phyloP scores from a whole-genome alignment of 306 rosid species.

The Rosa rugosa region DNA sequence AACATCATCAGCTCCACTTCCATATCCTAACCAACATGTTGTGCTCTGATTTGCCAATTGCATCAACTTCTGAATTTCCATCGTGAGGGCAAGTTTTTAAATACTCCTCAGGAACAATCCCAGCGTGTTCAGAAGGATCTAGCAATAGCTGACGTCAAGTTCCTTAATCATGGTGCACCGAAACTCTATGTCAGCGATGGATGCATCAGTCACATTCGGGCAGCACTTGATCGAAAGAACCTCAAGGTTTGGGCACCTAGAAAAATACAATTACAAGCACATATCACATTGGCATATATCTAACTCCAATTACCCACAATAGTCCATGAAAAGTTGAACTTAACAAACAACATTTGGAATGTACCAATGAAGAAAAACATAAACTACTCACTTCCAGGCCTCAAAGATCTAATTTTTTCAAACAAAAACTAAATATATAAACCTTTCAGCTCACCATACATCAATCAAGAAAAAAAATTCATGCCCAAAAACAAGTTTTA shows the following conservation, averaged over 20 bases:
- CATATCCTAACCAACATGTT: no score
- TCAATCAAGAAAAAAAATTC: background rate
- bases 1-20: no score
- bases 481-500: background rate
- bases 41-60: slow-evolving; percentile 34
- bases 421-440: background rate
- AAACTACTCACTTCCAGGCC: background rate
- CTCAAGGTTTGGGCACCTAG: slow-evolving; percentile 74
- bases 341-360: background rate
- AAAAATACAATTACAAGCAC: slow-evolving; percentile 1
- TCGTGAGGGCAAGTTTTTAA: slow-evolving; percentile 83
- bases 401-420: background rate
- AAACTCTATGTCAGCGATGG: slow-evolving; percentile 51
- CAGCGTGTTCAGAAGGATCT: slow-evolving; percentile 50
- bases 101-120: slow-evolving; percentile 58
- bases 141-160: slow-evolving; percentile 66
- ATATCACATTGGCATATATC: background rate
- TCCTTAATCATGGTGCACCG: slow-evolving; percentile 50
- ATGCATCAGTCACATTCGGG: slow-evolving; percentile 66
- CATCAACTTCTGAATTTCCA: slow-evolving; percentile 73
- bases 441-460: background rate
- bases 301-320: background rate
- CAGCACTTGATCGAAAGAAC: slow-evolving; percentile 75
- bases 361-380: background rate
- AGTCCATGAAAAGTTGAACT: background rate